These are phyloP conservation scores for Fonsecaea multimorphosa DNA, from an alignment of 2,329 filamentous ascomycete species.

Conservation along the genomic window DNA sequence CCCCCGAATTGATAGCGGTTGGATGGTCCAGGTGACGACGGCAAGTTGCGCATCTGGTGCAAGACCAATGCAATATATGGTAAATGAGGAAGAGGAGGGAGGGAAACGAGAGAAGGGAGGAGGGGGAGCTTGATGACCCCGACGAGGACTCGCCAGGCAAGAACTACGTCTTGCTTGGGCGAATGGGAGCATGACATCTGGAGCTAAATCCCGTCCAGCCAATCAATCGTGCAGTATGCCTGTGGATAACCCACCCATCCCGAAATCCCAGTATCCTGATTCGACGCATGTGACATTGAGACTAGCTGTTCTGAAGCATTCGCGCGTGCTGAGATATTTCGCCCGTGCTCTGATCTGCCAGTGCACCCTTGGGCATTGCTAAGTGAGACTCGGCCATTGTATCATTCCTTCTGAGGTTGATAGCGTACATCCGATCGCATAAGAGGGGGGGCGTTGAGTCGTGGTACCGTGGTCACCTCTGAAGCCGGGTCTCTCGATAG, in stretches of 20 bases:
- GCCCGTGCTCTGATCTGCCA: constrained; percentile 7
- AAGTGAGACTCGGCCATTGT: neutral
- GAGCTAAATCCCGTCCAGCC: neutral
- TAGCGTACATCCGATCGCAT: neutral
- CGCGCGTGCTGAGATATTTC: constrained; percentile 12
- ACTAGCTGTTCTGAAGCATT: neutral
- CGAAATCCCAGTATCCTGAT: neutral
- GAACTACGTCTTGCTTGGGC: neutral
- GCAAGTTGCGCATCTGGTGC: neutral
- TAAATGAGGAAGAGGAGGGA: constrained; percentile 7
- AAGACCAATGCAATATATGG: neutral
- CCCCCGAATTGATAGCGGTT: neutral
- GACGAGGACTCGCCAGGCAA: neutral
- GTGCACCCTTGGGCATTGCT: neutral
- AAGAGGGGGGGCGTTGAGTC: neutral
- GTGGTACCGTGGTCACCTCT: neutral
- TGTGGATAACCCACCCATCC: neutral
- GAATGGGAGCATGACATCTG: neutral
- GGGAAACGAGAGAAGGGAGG: neutral
- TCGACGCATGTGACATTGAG: neutral
- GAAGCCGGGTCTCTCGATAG: neutral
- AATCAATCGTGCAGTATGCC: constrained; percentile 1
- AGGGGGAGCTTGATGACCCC: constrained; percentile 2
- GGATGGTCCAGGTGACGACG: neutral
- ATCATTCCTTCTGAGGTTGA: neutral